Base-by-base conservation (phyloP, 2,329 filamentous ascomycete species). In the Alternaria longipes region DNA sequence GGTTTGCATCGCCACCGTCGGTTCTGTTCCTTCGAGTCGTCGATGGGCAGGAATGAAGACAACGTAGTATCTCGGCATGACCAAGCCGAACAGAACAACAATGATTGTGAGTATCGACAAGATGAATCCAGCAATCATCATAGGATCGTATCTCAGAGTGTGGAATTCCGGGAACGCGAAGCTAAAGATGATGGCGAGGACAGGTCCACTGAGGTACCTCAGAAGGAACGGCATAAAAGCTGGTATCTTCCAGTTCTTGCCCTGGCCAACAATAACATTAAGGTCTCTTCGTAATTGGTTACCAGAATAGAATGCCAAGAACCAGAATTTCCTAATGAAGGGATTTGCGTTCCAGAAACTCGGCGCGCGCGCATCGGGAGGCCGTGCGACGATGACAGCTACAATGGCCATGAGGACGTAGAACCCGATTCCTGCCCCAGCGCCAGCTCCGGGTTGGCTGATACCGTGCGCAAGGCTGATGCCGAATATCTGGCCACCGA, bases 241-340 rank as follows among this genome's bases (percentile, higher is more conserved):
- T 0, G 86, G 85, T 24, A 88, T 86, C 3, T 73, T 81, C 86
- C 85, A 87, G 73, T 88, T 87, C 38, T 82, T 83, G 52, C 84
- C 84, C 4, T 76, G 78, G 8, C 83, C 85, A 22, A 88, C 81
- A 30, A 86, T 82, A 4, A 81, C 68, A 61, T 87, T 87, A 24
- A 87, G 81, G 65, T 87, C 85, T 26, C 81, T 81, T 34, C 83
- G 80, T 20, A 88, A 80, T 78, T 87, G 86, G 34, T 64, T 64
- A 14, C 62, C 62, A n/a, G 85, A 87, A 73, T 87, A 88, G 62
- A 86, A 85, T 1, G 80, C 80, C 18, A 87, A 66, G 61, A 83
- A 87, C 83, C 84, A 88, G 46, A 86, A 81, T 1, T 79, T 79
- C 38, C 75, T 72, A 1, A 80, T 36, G 24, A 81, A 70, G 0